Base-by-base conservation (phyloP, 495 filamentous ascomycete genomes). In the Podospora australis region DNA sequence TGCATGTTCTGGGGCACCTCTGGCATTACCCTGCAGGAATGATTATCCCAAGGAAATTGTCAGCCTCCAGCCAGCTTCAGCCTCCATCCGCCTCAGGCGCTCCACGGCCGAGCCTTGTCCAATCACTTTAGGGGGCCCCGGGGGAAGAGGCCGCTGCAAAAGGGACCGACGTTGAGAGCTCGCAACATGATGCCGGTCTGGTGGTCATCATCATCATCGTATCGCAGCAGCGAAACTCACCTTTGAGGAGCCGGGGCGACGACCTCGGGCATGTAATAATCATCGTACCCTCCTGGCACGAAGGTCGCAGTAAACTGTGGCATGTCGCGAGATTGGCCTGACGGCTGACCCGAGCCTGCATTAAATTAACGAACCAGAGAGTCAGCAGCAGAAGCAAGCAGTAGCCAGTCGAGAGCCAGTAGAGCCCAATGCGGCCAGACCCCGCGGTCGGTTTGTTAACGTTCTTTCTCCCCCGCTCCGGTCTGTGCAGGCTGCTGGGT, bases 221-320 rank as follows among this genome's bases (percentile, higher is more conserved):
- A n/a, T n/a, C n/a, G n/a, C n/a, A n/a, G n/a, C n/a, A n/a, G 23
- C 44, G 38, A 34, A 26, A 71, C 84, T 60, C 66, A 96, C 91
- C 91, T 81, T 77, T 97, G 89, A 55, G 91, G 91, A 55, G 86
- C 74, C 49, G 91, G 91, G 54, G 72, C 72, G 41, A 74, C 48
- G 48, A 78, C 72, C 49, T 77, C 73, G 28, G 79, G 80, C 75
- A 81, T 83, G 67, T 85, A 88, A 58, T 88, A 96, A 69, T 95
- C 88, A 74, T 96, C 91, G 51, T 79, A 73, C 30, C 83, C 86
- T 61, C 90, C 88, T 55, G 92, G 90, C 67, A 87, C 84, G 72
- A 95, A 95, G 39, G 90, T 95, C 50, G 90, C 88, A 62, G 83
- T 84, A 57, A 91, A 70, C 51, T 72, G 58, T 52, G 70, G 57